Conservation (phyloP, 805 yeast species). For the Candida sakaeoensis region DNA sequence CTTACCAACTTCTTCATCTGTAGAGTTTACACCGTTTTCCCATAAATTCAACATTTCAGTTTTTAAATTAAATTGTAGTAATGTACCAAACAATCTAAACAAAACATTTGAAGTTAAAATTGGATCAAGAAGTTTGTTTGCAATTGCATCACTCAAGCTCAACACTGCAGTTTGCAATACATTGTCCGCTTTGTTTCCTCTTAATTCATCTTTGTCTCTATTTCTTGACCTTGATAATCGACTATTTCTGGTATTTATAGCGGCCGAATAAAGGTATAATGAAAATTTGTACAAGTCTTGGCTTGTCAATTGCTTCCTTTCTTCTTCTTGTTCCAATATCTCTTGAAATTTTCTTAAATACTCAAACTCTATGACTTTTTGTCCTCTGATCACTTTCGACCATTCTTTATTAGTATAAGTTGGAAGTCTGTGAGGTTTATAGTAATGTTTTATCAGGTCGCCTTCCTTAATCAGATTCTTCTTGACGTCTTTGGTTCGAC, state of each 20-base stretch:
- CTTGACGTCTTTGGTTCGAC: not conserved
- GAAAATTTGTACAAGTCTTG: constrained; percentile 22
- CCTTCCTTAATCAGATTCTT: constrained; percentile 15
- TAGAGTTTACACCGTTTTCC: constrained; percentile 57
- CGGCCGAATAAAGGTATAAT: constrained; percentile 20
- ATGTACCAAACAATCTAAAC: constrained; percentile 26
- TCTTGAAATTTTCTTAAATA: constrained; percentile 7
- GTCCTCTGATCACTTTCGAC: not conserved
- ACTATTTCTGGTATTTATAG: constrained; percentile 26
- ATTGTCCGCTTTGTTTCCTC: constrained; percentile 25
- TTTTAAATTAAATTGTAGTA: constrained; percentile 52
- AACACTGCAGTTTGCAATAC: constrained; percentile 31
- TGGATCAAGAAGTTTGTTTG: constrained; percentile 25
- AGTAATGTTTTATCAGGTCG: constrained; percentile 13
- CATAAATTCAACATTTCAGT: constrained; percentile 67
- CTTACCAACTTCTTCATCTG: constrained; percentile 22
- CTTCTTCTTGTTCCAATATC: constrained; percentile 19
- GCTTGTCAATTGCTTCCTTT: constrained; percentile 16
- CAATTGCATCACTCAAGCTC: constrained; percentile 26
- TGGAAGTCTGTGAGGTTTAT: constrained; percentile 14
- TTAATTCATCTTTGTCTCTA: constrained; percentile 35
- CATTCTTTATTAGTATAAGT: constrained; percentile 14
- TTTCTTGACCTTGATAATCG: constrained; percentile 32
- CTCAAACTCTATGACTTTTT: not conserved
- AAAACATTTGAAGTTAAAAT: constrained; percentile 22